Conservation (phyloP, 1,284 basidiomycete species). For the Cryptococcus wingfieldii region DNA sequence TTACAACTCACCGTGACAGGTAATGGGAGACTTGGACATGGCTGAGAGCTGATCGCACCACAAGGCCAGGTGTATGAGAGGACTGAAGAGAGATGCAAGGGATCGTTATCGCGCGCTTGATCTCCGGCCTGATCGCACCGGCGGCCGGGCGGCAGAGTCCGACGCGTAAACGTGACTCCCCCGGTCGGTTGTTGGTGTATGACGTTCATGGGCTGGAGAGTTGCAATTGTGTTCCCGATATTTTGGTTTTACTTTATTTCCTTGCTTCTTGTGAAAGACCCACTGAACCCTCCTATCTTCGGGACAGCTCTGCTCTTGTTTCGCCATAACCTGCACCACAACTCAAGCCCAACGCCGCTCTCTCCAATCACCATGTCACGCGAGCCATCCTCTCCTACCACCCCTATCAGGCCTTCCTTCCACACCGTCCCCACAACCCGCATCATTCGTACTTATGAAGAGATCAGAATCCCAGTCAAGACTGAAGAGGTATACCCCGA, state of each 20-base stretch:
- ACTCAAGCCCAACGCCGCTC: not conserved
- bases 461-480: conserved; percentile 25
- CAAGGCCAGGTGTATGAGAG: not conserved
- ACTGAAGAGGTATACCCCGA: conserved; percentile 38
- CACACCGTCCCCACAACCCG: conserved; percentile 2
- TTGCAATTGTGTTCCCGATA: too few relatives aligned
- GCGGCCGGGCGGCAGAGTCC: too few relatives aligned
- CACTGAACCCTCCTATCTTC: too few relatives aligned
- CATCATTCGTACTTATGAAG: conserved; percentile 35
- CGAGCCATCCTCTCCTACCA: conserved; percentile 2
- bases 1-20: conserved; percentile 67
- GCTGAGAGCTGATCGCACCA: not conserved
- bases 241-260: too few relatives aligned
- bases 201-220: too few relatives aligned
- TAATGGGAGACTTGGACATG: conserved; percentile 66
- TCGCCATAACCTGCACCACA: not conserved
- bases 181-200: too few relatives aligned
- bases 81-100: not conserved
- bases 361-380: not conserved
- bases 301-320: too few relatives aligned
- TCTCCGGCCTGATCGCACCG: too few relatives aligned
- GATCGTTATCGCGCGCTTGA: too few relatives aligned
- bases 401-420: conserved; percentile 1
- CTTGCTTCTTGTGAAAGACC: too few relatives aligned
- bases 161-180: too few relatives aligned